Percentiles rank a stretch among this genome's conserved stretches.
These are phyloP conservation scores for Fusarium equiseti DNA, from an alignment of 2,329 filamentous ascomycete genomes.

Conservation along the genomic window DNA sequence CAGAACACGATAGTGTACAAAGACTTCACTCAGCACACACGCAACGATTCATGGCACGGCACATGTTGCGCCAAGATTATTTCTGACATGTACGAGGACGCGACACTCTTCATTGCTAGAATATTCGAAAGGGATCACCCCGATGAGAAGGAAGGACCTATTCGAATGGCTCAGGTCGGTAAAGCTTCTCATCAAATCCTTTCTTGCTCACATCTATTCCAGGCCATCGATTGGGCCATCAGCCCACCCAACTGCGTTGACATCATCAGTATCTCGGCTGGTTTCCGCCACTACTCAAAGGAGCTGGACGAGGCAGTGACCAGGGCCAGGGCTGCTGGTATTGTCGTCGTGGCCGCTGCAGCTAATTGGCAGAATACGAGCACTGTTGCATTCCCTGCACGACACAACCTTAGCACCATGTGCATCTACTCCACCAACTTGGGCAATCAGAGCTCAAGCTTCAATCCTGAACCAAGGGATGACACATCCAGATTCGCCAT, in stretches of 20 bases:
- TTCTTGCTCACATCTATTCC: accelerated
- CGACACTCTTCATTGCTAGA: accelerated
- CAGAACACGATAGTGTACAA: accelerated
- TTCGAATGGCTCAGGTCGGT: neutral
- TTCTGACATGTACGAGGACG: accelerated
- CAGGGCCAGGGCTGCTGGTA: accelerated
- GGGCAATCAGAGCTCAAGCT: neutral
- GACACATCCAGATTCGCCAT: neutral
- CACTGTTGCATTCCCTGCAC: neutral
- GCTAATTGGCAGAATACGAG: neutral
- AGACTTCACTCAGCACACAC: accelerated
- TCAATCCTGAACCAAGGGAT: accelerated
- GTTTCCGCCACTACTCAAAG: neutral
- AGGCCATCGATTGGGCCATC: neutral
- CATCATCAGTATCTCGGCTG: neutral
- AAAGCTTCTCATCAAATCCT: no score
- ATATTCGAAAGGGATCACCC: neutral
- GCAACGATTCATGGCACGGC: neutral
- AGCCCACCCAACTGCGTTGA: accelerated
- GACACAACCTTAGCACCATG: neutral
- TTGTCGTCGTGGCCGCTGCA: accelerated
- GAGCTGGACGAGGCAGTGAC: accelerated
- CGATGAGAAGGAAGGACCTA: accelerated
- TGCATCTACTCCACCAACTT: neutral
- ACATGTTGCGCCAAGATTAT: neutral